Evolutionary conservation across 2,329 filamentous ascomycete genomes (phyloP), one percentile per base, ranked within the genome.

Genomic region (Colletotrichum sublineola): DNA sequence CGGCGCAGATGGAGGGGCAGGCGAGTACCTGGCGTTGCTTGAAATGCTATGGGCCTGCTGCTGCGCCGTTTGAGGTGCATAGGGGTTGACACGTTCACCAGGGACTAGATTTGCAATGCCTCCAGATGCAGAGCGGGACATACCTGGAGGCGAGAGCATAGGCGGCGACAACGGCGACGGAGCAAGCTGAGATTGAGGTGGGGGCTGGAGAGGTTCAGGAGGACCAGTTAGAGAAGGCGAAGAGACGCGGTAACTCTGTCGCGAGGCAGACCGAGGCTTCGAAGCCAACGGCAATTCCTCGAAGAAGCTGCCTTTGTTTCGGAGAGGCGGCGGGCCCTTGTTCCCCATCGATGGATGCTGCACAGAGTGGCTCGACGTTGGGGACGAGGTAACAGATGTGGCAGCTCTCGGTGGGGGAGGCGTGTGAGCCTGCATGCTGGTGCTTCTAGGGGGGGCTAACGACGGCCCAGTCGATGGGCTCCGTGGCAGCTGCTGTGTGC

Each of bases 251-350:
- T 80, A 81, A 75, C 85, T 86, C 38, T 88, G 87, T 67, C 90
- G 86, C 1, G 89, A 88, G 33, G 86, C 85, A 24, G 90, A 88
- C 36, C 91, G 88, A n/a, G 90, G 87, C 77, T 87, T 91, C 5
- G 88, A 81, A 1, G 87, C 81, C 63, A 92, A 81, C 1, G 93
- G 93, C 31, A 96, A 84, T 67, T 96, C 93, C 80, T 95, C 93
- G 75, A 95, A 96, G 79, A 96, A 96, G 75, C 87, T 90, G 48
- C 85, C 81, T 73, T 88, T 86, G 42, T 79, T 79, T 11, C 79
- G 80, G 75, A 81, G 73, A 77, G 82, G 63, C 68, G 81, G 77
- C 69, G 81, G 75, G 58, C 81, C 76, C 58, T 83, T 85, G 40
- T 79, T 78, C 5, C 75, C 77, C 40, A 75, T 71, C 0, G 79